A percentile compares a stretch with the other conserved stretches of the same genome.
Evolutionary conservation across 2,329 filamentous ascomycete species (phyloP).

Genomic region (Pezicula rhizophila): DNA sequence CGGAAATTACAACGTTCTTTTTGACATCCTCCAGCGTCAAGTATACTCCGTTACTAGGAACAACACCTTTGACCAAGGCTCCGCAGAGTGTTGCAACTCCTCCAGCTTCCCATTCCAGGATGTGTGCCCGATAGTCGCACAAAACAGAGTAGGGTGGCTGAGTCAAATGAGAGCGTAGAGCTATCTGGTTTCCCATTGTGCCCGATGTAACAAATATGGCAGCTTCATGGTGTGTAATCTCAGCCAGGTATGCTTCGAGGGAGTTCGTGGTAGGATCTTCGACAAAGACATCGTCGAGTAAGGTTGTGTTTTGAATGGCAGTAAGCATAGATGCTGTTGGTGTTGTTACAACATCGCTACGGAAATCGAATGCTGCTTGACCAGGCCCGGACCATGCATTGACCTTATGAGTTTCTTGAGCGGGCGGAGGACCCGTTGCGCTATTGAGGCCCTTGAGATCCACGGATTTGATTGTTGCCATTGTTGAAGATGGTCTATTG

Average conservation of each 20-base stretch:
- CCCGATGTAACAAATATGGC: slow-evolving; percentile 80
- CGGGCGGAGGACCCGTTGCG: not conserved
- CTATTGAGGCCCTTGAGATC: slow-evolving; percentile 1
- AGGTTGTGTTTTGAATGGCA: slow-evolving; percentile 67
- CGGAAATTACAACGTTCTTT: slow-evolving; percentile 54
- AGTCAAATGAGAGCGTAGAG: slow-evolving; percentile 68
- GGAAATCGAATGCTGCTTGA: slow-evolving; percentile 28
- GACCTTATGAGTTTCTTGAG: not conserved
- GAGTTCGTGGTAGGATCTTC: slow-evolving; percentile 74
- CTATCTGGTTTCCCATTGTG: slow-evolving; percentile 91
- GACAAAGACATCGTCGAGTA: slow-evolving; percentile 77
- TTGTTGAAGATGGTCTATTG: not conserved
- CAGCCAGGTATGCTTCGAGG: slow-evolving; percentile 69
- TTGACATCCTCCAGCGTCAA: slow-evolving; percentile 57
- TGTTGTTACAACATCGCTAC: slow-evolving; percentile 62
- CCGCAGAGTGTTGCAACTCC: slow-evolving; percentile 64
- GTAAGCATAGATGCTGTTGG: slow-evolving; percentile 76
- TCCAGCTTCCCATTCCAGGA: slow-evolving; percentile 61
- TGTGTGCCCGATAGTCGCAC: slow-evolving; percentile 73
- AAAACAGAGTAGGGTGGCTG: slow-evolving; percentile 77
- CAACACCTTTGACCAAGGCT: slow-evolving; percentile 61
- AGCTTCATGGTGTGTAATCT: slow-evolving; percentile 68
- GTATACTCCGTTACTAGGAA: slow-evolving; percentile 65
- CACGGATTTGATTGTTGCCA: not conserved
- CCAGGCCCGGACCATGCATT: slow-evolving; percentile 26